Evolutionary conservation across 108 stramenopile genomes (phyloP), one percentile per base, ranked within the genome.

Genomic region (Cyclotella cryptica): DNA sequence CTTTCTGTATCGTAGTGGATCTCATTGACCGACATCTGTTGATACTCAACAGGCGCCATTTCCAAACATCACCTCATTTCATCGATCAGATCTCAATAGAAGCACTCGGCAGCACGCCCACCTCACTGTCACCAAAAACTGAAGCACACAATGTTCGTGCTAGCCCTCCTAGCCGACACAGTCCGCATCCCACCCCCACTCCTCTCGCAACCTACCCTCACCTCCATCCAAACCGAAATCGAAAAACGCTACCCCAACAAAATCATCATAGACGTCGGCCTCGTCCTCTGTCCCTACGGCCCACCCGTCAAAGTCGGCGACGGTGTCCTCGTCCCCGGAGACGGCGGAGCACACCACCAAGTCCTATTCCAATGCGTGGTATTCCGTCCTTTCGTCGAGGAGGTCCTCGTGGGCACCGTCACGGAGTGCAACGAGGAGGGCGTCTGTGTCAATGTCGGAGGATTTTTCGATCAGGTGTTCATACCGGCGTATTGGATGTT

Each of bases 381-480:
- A 10, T 96, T 98, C 72, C 87, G 90, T 49, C 97, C 97, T 14
- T 94, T 95, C 75, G 87, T 95, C 13, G 96, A 95, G 43, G 96
- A 98, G 85, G 93, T 98, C 13, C 73, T 88, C 47, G 59, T 87
- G 3, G 96, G 96, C 27, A 85, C 62, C 15, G 90, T 98, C 39
- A 66, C 62, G 11, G 86, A 88, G 44, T 83, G 83, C 41, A 88
- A 84, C 15, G 77, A 85, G 14, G 92, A 96, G 59, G 97, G 95
- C 9, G 66, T 98, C 44, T 72, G 77, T 51, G 92, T 96, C 15
- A 85, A 84, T 46, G 66, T 96, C 41, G 96, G 90, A 14, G 83
- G 78, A 18, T 96, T 98, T 77, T 98, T 96, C 78, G 89, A 90
- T 66, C 88, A 96, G 70, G 87, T 95, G 64, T 88, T 86, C 69